Base-by-base conservation (phyloP, 2,329 filamentous ascomycete species). In the Hypoxylon sp. region DNA sequence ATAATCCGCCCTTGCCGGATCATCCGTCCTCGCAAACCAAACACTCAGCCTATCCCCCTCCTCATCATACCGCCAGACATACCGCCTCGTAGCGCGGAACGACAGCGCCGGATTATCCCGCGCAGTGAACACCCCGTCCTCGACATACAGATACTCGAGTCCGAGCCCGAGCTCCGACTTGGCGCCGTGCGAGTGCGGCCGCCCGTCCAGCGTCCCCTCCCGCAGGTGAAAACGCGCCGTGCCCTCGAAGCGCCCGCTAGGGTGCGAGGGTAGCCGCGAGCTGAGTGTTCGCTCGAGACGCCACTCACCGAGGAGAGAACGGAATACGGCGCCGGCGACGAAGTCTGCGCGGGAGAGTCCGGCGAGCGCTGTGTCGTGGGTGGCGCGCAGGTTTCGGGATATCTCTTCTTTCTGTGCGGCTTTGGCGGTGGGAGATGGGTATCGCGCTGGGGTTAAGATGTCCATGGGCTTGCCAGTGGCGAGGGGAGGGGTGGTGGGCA, bases 41-140 rank as follows among this genome's bases (percentile, higher is more conserved):
- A 92, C 89, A 66, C 88, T 91, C 22, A 94, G 81, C 29, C 78
- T 79, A 73, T 94, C 91, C 1, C 75, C 81, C 9, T 63, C 73
- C 70, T 91, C 89, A 48, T 88, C 83, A 74, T 94, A 94, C 0
- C 92, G 87, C 83, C 92, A 94, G 1, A 93, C 84, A 74, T 94
- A 94, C 10, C 91, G 86, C 22, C 90, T 82, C 10, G 84, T 88
- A 0, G 90, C 90, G 14, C 82, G 84, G 78, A 92, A 91, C 0
- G 81, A 80, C 51, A 88, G 80, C 0, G 87, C 87, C 44, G 64
- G 67, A 46, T 58, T 64, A 29, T 82, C 83, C 1, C 84, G 80
- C 3, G 89, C 88, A 24, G 80, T 85, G 75, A 93, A 91, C 3
- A 86, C 85, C 3, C 91, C 91, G 62, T 91, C 85, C 74, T 92